A percentile compares a stretch with the other conserved stretches of the same genome.
These are phyloP conservation scores for Claviceps pazoutovae DNA, from an alignment of 2,329 filamentous ascomycete species.

Conservation along the genomic window DNA sequence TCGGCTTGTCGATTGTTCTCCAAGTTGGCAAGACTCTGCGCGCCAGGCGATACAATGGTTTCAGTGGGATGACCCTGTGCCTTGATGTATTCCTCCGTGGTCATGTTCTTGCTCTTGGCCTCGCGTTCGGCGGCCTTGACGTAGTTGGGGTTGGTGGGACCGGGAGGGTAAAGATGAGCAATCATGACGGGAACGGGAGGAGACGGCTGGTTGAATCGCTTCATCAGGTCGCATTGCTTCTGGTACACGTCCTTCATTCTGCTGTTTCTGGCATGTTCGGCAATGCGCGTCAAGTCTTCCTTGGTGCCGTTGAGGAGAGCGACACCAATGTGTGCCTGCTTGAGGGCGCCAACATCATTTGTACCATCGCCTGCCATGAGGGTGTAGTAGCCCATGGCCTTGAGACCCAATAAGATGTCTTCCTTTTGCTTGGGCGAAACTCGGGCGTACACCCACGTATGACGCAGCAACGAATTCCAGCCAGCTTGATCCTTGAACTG, in stretches of 20 bases:
- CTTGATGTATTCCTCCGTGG: conserved; percentile 42
- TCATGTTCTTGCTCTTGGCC: conserved; percentile 61
- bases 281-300: conserved; percentile 81
- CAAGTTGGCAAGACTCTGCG: conserved; percentile 34
- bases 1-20: conserved; percentile 36
- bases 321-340: conserved; percentile 95
- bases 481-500: conserved; percentile 75
- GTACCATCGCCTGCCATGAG: conserved; percentile 98
- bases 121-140: conserved; percentile 83
- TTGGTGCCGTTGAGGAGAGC: conserved; percentile 89
- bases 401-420: conserved; percentile 90
- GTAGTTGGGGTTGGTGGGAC: conserved; percentile 84
- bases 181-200: conserved; percentile 90
- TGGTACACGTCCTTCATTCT: conserved; percentile 99
- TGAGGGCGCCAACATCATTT: conserved; percentile 93
- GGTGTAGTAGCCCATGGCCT: conserved; percentile 94
- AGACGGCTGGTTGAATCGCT: conserved; percentile 81
- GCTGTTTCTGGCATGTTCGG: conserved; percentile 82
- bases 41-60: conserved; percentile 53
- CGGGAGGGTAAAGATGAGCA: conserved; percentile 86
- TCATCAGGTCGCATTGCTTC: conserved; percentile 86
- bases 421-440: conserved; percentile 99
- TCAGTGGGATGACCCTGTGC: conserved; percentile 40
- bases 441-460: conserved; percentile 95
- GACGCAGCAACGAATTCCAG: conserved; percentile 63